phyloP scores from a whole-genome alignment of 768 basidiomycete species.

The Tulasnella sp. region DNA sequence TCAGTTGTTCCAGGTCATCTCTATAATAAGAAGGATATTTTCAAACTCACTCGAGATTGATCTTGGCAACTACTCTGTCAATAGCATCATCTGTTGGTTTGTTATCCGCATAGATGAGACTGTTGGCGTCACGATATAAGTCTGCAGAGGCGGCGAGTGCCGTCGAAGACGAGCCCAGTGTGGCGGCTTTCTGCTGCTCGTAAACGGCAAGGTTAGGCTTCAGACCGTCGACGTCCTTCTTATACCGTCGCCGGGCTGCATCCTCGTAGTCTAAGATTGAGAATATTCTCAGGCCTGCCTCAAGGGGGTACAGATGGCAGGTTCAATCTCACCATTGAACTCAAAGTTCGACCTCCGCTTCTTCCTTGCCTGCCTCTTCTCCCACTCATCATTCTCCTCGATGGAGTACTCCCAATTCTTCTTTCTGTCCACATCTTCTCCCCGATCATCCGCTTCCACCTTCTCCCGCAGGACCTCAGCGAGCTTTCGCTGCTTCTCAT shows the following conservation, averaged over 20 bases:
- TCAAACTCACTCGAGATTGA: conserved; percentile 77
- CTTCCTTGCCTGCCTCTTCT: conserved; percentile 77
- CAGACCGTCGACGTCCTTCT: conserved; percentile 79
- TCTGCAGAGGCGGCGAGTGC: conserved; percentile 51
- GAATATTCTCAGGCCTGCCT: not conserved
- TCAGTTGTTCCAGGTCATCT: not conserved
- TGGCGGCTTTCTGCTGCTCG: conserved; percentile 80
- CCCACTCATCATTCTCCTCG: conserved; percentile 95
- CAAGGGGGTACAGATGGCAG: not conserved
- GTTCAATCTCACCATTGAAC: conserved; percentile 63
- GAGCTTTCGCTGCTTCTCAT: conserved; percentile 83
- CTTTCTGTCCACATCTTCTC: conserved; percentile 82
- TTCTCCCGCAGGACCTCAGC: conserved; percentile 78
- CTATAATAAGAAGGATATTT: not conserved
- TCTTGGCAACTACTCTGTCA: conserved; percentile 79
- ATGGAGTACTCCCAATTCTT: conserved; percentile 95
- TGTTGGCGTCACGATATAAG: conserved; percentile 89
- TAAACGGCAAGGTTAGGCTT: conserved; percentile 83
- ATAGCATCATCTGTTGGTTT: conserved; percentile 94
- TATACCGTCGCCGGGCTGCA: conserved; percentile 78
- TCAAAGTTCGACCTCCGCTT: conserved; percentile 75
- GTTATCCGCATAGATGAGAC: conserved; percentile 84
- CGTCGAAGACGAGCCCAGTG: conserved; percentile 24
- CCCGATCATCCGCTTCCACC: conserved; percentile 78
- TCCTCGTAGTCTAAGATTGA: conserved; percentile 65